These are phyloP conservation scores for Bipolaris gigantea DNA, from an alignment of 2,329 filamentous ascomycete genomes.

Conservation along the genomic window DNA sequence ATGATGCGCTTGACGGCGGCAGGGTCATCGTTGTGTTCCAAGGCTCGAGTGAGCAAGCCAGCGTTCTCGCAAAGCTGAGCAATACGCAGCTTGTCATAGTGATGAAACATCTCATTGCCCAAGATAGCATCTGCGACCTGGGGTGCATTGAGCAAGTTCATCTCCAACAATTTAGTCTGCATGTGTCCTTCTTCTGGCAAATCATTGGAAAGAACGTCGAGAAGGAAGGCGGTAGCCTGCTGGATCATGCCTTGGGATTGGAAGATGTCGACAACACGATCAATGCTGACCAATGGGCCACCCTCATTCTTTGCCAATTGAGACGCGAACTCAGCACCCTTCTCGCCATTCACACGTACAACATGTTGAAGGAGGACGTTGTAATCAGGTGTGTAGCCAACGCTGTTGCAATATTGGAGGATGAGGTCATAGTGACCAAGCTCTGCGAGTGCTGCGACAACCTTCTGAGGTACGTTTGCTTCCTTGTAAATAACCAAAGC, in stretches of 20 bases:
- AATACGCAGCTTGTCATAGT: slow-evolving; percentile 91
- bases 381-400: slow-evolving; percentile 93
- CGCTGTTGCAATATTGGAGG: slow-evolving; percentile 81
- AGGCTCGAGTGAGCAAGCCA: slow-evolving; percentile 68
- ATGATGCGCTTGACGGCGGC: slow-evolving; percentile 87
- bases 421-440: slow-evolving; percentile 97
- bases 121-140: slow-evolving; percentile 98
- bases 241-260: slow-evolving; percentile 97
- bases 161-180: slow-evolving; percentile 93
- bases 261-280: slow-evolving; percentile 96
- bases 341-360: slow-evolving; percentile 86
- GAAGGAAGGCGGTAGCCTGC: slow-evolving; percentile 94
- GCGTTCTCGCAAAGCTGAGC: slow-evolving; percentile 91
- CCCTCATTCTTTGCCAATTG: slow-evolving; percentile 86
- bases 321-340: slow-evolving; percentile 93
- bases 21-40: slow-evolving; percentile 94
- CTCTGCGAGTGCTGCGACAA: slow-evolving; percentile 92
- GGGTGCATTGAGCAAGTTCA: slow-evolving; percentile 95
- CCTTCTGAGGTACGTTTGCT: slow-evolving; percentile 88
- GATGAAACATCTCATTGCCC: slow-evolving; percentile 96
- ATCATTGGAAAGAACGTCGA: slow-evolving; percentile 94
- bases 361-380: slow-evolving; percentile 82
- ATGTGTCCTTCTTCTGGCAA: slow-evolving; percentile 89
- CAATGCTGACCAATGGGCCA: slow-evolving; percentile 85
- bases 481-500: slow-evolving; percentile 88